Evolutionary conservation across 352 stramenopile genomes (phyloP), one percentile per base, ranked within the genome.

Genomic region (Thraustochytrium striatum): DNA sequence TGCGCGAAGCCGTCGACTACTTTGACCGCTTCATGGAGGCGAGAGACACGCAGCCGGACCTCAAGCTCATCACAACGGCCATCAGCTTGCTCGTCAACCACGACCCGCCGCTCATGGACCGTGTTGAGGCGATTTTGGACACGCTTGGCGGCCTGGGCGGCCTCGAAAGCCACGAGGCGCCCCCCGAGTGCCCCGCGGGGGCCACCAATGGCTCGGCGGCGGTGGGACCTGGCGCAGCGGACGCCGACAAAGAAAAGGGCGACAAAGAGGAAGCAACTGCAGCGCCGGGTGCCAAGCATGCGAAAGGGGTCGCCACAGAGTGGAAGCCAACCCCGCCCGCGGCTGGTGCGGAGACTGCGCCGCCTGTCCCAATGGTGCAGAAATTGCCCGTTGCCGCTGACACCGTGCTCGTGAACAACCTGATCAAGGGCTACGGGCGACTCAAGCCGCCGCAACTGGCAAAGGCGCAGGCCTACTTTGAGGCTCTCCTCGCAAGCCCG

Each of bases 401-500:
- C 36, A 43, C 61, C 19, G n/a, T 75, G 44, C 41, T 75, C 28
- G 65, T 75, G 16, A 75, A 75, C 39, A 75, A 61, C 36, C 44
- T 75, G 30, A 75, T 75, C 43, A 75, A 75, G 52, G 65, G 65
- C 36, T 75, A 75, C 30, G 65, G 65, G n/a, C 43, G 50, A 11
- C 11, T 30, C 5, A 75, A 75, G 36, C 65, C 65, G 16, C 65
- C 65, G 11, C 39, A 70, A 7, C 41, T 75, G 1, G 65, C 58
- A 8, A 25, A 75, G 32, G 65, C 65, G 21, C 2, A 61, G 11
- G 35, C 2, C 39, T 30, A 2, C 39, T 75, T 75, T 25, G 19
- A 75, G 2, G 41, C 33, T 32, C 19, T 75, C 30, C 43, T 75
- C 9, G 25, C 44, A 3, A 43, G 28, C 2, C 41, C 39, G 3